Conservation (phyloP, 179 eudicot species). For the Corrigiola litoralis region DNA sequence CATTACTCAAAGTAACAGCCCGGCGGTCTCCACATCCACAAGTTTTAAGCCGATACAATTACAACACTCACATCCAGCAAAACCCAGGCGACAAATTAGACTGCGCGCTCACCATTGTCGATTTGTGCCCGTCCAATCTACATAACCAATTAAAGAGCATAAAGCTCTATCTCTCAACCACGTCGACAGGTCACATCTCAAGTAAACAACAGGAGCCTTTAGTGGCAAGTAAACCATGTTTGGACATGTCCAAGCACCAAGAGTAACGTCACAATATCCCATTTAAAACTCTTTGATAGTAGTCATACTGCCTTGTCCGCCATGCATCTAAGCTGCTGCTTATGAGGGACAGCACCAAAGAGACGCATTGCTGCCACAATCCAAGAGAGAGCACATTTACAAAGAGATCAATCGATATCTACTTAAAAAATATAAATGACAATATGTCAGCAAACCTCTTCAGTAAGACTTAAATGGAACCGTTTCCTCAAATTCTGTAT, state of each 20-base stretch:
- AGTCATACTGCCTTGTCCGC: conserved; percentile 96
- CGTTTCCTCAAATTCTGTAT: conserved; percentile 91
- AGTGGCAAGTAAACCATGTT: neutral
- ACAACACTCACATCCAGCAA: conserved; percentile 19
- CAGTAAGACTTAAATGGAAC: conserved; percentile 88
- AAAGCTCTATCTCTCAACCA: conserved; percentile 5
- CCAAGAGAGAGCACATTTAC: conserved; percentile 3
- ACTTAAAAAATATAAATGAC: neutral
- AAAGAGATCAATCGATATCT: neutral
- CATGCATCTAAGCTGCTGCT: conserved; percentile 99
- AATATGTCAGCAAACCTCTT: conserved; percentile 59
- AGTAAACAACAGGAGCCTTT: neutral
- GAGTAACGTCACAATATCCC: conserved; percentile 65
- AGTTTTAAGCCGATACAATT: conserved; percentile 8
- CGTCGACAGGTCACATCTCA: conserved; percentile 8
- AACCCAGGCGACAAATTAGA: conserved; percentile 8
- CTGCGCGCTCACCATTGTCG: neutral
- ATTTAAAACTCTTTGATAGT: conserved; percentile 88
- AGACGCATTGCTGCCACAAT: conserved; percentile 91
- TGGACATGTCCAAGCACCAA: conserved; percentile 4
- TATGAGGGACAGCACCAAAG: conserved; percentile 92
- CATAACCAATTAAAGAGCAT: conserved; percentile 2
- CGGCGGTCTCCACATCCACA: conserved; percentile 5
- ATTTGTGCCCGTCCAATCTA: neutral
- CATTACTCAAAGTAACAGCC: conserved; percentile 2